These are phyloP conservation scores for Dovyalis caffra DNA, from an alignment of 345 rosid species.

Conservation along the genomic window DNA sequence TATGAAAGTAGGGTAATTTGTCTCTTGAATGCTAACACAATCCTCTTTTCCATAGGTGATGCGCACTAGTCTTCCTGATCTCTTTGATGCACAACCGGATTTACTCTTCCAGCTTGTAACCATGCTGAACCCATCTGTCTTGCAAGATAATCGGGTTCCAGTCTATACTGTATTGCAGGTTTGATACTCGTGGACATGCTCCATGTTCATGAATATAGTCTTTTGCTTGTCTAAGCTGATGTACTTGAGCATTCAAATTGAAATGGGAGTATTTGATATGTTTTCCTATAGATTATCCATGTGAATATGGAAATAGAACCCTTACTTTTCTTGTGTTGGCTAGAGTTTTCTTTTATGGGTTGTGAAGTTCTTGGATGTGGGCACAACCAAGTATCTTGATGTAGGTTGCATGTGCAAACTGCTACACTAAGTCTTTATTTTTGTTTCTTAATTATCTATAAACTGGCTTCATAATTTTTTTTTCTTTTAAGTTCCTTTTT, in stretches of 20 bases:
- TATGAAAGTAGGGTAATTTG: background rate
- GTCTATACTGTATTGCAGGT: conserved; percentile 92
- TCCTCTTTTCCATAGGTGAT: conserved; percentile 60
- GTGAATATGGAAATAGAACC: background rate
- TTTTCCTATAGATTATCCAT: background rate
- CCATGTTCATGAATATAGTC: background rate
- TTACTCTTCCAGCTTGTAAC: conserved; percentile 97
- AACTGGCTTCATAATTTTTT: background rate
- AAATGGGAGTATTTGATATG: background rate
- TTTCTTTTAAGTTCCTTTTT: background rate
- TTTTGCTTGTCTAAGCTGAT: background rate
- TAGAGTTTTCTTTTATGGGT: conserved; percentile 1
- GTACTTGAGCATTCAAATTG: background rate
- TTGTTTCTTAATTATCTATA: background rate
- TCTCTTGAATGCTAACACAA: conserved; percentile 12
- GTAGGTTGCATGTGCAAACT: conserved; percentile 5
- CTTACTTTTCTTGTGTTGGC: background rate
- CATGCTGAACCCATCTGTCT: conserved; percentile 84
- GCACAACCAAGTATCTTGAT: conserved; percentile 2
- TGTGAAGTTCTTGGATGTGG: background rate
- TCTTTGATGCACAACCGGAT: conserved; percentile 97
- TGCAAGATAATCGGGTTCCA: conserved; percentile 80
- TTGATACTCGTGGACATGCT: conserved; percentile 27
- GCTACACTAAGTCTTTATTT: background rate
- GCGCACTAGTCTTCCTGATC: conserved; percentile 83